Conservation (phyloP, 2,329 filamentous ascomycete species). For the Aspergillus cejpii region DNA sequence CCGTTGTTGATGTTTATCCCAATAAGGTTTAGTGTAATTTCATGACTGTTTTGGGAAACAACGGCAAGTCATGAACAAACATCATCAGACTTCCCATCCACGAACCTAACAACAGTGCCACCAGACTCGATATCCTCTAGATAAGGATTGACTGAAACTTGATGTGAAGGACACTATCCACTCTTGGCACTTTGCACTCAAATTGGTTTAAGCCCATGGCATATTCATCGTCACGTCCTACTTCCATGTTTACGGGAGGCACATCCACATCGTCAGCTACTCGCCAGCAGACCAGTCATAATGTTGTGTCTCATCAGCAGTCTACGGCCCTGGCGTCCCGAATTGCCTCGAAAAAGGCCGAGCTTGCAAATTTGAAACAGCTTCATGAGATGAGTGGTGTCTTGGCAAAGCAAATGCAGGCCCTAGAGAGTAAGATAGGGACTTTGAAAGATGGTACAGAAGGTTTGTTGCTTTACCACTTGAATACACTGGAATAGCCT, state of each 20-base stretch:
- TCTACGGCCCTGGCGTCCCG: constrained; percentile 54
- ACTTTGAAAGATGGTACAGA: constrained; percentile 59
- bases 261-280: constrained; percentile 23
- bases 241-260: constrained; percentile 27
- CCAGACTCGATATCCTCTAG: no score
- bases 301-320: constrained; percentile 40
- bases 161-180: no score
- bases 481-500: no score
- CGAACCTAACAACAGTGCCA: not conserved
- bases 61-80: not conserved
- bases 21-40: constrained; percentile 24
- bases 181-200: not conserved
- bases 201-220: constrained; percentile 25
- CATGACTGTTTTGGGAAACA: constrained; percentile 9
- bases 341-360: constrained; percentile 57
- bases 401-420: constrained; percentile 58
- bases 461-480: constrained; percentile 34
- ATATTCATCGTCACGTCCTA: constrained; percentile 32
- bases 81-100: not conserved
- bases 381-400: constrained; percentile 55
- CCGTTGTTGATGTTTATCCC: constrained; percentile 37
- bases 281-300: constrained; percentile 26
- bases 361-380: constrained; percentile 57
- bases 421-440: constrained; percentile 53
- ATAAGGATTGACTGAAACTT: no score